These are phyloP conservation scores for Paxillus ammoniavirescens DNA, from an alignment of 768 basidiomycete genomes.

Conservation along the genomic window DNA sequence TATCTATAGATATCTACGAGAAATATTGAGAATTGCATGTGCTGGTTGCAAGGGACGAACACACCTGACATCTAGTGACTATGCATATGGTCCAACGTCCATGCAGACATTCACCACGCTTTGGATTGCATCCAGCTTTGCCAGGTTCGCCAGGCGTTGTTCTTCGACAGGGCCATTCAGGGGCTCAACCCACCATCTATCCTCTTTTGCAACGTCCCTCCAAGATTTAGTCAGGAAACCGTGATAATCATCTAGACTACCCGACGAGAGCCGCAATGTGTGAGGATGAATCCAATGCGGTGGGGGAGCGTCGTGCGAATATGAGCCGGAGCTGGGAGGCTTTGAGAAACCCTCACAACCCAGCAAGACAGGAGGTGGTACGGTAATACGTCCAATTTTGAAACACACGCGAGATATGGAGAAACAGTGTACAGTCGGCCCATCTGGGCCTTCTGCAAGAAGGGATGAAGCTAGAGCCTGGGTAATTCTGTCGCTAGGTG, in stretches of 20 bases:
- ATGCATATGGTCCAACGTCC: neutral
- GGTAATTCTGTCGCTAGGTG: neutral
- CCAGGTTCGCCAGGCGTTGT: conserved; percentile 16
- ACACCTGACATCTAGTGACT: neutral
- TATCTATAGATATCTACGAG: no score
- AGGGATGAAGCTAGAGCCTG: neutral
- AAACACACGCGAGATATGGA: conserved; percentile 61
- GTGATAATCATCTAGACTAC: conserved; percentile 33
- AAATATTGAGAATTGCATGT: no score
- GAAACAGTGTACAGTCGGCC: conserved; percentile 54
- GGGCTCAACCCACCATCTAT: conserved; percentile 66
- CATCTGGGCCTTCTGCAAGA: conserved; percentile 29
- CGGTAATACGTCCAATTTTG: conserved; percentile 68
- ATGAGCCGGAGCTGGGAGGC: conserved; percentile 12
- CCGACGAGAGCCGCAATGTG: conserved; percentile 4
- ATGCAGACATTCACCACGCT: conserved; percentile 1
- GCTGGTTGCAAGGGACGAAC: no score
- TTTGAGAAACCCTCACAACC: conserved; percentile 52
- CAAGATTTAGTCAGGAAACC: conserved; percentile 57
- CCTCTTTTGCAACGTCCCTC: conserved; percentile 51
- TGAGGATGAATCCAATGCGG: conserved; percentile 13
- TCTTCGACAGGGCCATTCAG: conserved; percentile 44
- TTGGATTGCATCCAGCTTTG: conserved; percentile 8
- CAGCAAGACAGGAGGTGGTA: conserved; percentile 62
- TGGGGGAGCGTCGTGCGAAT: conserved; percentile 9